Conservation (phyloP, 2,329 filamentous ascomycete species). For the Talaromyces sp. region DNA sequence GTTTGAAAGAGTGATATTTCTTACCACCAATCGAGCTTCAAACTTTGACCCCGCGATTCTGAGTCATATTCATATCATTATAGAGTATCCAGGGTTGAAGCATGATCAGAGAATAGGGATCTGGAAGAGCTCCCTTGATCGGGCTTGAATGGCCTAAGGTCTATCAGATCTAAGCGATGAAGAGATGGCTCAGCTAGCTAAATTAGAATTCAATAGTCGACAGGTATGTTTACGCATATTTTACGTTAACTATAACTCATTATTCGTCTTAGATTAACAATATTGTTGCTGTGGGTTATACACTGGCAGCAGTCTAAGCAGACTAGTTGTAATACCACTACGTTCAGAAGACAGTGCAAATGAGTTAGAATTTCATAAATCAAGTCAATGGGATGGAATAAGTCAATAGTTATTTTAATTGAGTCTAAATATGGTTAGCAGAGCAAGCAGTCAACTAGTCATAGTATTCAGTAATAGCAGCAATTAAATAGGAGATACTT, state of each 20-base stretch:
- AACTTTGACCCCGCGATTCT: conserved; percentile 14
- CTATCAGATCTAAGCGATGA: conserved; percentile 1
- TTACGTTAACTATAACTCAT: background rate
- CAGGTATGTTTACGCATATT: conserved; percentile 2
- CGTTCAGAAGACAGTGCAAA: conserved; percentile 10
- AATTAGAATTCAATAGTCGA: conserved; percentile 6
- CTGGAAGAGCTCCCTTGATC: conserved; percentile 8
- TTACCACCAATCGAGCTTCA: background rate
- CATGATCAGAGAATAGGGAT: conserved; percentile 6
- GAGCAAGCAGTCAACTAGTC: background rate
- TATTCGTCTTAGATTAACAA: conserved; percentile 7
- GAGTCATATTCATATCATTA: conserved; percentile 7
- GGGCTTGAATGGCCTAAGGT: background rate
- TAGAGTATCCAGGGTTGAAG: conserved; percentile 8
- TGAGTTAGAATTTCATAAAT: conserved; percentile 11
- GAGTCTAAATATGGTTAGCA: background rate
- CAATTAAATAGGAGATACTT: background rate
- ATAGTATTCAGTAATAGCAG: background rate
- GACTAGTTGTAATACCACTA: conserved; percentile 6
- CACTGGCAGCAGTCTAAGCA: conserved; percentile 5
- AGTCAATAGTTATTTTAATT: conserved; percentile 11
- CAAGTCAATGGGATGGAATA: conserved; percentile 4
- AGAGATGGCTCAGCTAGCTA: background rate
- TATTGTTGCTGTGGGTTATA: conserved; percentile 1
- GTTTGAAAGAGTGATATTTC: no score